Base-by-base conservation (phyloP, 192 early-diverging fungal species). In the Entomortierella parvispora region DNA sequence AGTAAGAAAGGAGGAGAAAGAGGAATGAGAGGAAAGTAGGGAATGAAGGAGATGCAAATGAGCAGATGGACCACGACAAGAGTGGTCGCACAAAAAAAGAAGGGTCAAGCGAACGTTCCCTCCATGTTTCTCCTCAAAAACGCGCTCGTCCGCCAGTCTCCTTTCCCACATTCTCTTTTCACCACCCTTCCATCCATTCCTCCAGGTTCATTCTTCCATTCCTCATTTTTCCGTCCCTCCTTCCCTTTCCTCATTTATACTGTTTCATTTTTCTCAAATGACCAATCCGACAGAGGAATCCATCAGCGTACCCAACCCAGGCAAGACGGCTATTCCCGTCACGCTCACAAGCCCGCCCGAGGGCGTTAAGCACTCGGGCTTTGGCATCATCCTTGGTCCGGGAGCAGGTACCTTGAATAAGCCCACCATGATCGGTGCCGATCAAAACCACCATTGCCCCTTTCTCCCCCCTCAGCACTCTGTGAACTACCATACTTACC, bases 301-400 rank as follows among this genome's bases (percentile, higher is more conserved):
- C 59, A 75, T 66, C 58, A 61, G 63, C 17, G 43, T 75, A 15
- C 51, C 71, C 55, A 61, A 42, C 23, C 71, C 71, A 20, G 63
- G 57, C 58, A 75, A 75, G 14, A 8, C 58, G 7, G 71, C 71
- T 62, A 75, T 75, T 31, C 22, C 58, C 23, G 71, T 75, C 58
- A 50, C 49, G 14, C 57, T 75, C 11, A 75, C 71, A 4, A 55
- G 2, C 17, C 71, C 71, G 22, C 71, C 71, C 12, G 31, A 60
- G 44, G 47, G 45, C 12, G 58, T 66, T 25, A 29, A 65, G 31
- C 71, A 20, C 49, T 75, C 71, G 40, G 71, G 63, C 29, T 75
- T 45, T 59, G 71, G 56, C 34, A 44, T 75, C 26, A 29, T 75
- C 29, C 71, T 75, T 14, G 71, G 71, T 26, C 71, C 71, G 14